Evolutionary conservation across 768 basidiomycete species (phyloP).

Genomic region (Russula olivacea): DNA sequence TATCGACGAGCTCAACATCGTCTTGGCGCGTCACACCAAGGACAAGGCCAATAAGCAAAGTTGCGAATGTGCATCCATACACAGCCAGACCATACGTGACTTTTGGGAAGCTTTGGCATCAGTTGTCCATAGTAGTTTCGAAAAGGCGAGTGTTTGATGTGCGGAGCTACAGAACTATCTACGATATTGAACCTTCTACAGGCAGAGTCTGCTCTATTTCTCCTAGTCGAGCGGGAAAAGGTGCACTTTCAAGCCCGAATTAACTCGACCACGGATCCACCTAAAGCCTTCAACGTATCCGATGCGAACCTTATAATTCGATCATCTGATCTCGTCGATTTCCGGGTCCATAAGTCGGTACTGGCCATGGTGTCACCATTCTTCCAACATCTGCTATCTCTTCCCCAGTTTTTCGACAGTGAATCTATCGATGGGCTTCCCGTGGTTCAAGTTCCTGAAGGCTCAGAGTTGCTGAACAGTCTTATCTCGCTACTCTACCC

Average conservation of each 20-base stretch:
- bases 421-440: background rate
- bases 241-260: background rate
- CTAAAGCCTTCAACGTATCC: background rate
- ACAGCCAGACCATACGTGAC: background rate
- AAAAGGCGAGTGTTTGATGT: background rate
- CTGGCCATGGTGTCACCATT: background rate
- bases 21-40: background rate
- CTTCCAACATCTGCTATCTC: background rate
- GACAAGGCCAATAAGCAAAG: background rate
- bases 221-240: background rate
- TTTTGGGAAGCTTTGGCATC: conserved; percentile 1
- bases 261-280: background rate
- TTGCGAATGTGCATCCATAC: background rate
- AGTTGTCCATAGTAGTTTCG: background rate
- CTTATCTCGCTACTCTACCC: conserved; percentile 19
- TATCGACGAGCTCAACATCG: background rate
- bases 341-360: background rate
- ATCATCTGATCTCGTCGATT: background rate
- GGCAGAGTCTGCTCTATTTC: background rate
- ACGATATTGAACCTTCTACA: background rate
- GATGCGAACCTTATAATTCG: background rate
- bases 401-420: background rate
- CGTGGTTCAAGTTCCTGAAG: conserved; percentile 1
- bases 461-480: background rate
- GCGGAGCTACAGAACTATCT: background rate